phyloP scores from a whole-genome alignment of 2,329 filamentous ascomycete genomes.

The Didymella keratinophila region DNA sequence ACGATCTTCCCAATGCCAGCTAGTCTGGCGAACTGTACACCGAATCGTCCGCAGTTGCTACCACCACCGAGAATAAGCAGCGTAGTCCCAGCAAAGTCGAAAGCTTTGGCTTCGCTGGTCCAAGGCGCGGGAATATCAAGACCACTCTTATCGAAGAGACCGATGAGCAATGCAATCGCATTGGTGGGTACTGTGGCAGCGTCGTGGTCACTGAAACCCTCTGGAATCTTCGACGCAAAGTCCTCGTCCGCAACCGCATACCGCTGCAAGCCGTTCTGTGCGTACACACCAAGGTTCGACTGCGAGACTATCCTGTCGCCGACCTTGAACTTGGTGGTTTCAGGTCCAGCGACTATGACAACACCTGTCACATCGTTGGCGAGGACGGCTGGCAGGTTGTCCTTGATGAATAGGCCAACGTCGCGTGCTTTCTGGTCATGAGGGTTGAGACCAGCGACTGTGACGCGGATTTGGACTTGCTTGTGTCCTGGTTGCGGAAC shows the following conservation, averaged over 20 bases:
- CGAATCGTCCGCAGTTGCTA: slow-evolving; percentile 3
- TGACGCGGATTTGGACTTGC: slow-evolving; percentile 3
- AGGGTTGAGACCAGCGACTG: slow-evolving; percentile 21
- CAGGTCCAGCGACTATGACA: slow-evolving; percentile 59
- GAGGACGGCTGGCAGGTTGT: slow-evolving; percentile 45
- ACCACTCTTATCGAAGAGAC: slow-evolving; percentile 2
- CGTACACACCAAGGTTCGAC: not conserved
- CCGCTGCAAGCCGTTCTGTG: not conserved
- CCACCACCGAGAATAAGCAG: slow-evolving; percentile 1
- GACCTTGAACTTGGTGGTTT: slow-evolving; percentile 61
- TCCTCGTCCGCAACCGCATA: not conserved
- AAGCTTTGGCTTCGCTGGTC: not conserved
- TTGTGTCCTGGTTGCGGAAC: slow-evolving; percentile 1
- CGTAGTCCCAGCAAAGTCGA: not conserved
- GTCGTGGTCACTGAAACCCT: slow-evolving; percentile 1
- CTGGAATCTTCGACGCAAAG: not conserved
- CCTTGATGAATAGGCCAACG: slow-evolving; percentile 47
- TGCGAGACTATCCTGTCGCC: slow-evolving; percentile 54
- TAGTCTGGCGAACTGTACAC: not conserved
- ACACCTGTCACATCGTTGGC: slow-evolving; percentile 57
- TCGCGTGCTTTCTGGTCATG: slow-evolving; percentile 54
- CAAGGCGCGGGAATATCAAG: slow-evolving; percentile 2
- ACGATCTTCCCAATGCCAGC: slow-evolving; percentile 2
- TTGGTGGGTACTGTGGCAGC: slow-evolving; percentile 3
- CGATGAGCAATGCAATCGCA: not conserved